Conservation (phyloP, 371 early-diverging fungal species). For the Mortierella sp. region DNA sequence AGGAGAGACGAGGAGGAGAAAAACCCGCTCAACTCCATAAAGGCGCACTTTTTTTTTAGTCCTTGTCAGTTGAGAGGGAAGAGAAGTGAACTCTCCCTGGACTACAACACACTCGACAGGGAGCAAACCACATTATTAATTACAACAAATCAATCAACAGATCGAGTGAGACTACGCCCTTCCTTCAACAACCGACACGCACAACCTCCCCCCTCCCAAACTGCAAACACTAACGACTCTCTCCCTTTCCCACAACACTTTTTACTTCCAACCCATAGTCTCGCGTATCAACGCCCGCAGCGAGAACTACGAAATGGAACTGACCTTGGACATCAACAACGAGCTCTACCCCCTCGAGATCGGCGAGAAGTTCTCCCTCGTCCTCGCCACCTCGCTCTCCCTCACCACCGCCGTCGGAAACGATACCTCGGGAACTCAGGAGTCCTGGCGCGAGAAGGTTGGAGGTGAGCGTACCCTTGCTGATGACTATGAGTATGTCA, state of each 20-base stretch:
- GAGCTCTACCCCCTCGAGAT: slow-evolving; percentile 92
- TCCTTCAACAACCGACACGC: no score
- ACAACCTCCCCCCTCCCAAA: no score
- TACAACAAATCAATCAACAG: no score
- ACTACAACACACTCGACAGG: no score
- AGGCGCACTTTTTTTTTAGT: no score
- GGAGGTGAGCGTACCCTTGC: slow-evolving; percentile 83
- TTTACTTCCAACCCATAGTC: slow-evolving; percentile 68
- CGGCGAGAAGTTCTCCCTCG: slow-evolving; percentile 88
- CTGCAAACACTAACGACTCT: not conserved
- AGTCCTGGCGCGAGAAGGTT: slow-evolving; percentile 75
- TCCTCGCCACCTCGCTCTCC: slow-evolving; percentile 84
- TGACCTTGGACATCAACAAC: slow-evolving; percentile 92
- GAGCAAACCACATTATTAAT: no score
- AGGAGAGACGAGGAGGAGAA: no score
- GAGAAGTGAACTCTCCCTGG: no score
- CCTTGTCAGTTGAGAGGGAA: no score
- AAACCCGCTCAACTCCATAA: no score
- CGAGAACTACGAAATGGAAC: slow-evolving; percentile 91
- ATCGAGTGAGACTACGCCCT: no score
- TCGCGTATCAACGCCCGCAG: slow-evolving; percentile 90
- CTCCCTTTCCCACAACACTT: not conserved
- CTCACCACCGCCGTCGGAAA: slow-evolving; percentile 62
- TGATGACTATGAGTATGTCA: slow-evolving; percentile 97
- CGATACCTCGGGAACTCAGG: slow-evolving; percentile 65